Evolutionary conservation across 2,329 filamentous ascomycete species (phyloP).

Genomic region (Fusarium annulatum): DNA sequence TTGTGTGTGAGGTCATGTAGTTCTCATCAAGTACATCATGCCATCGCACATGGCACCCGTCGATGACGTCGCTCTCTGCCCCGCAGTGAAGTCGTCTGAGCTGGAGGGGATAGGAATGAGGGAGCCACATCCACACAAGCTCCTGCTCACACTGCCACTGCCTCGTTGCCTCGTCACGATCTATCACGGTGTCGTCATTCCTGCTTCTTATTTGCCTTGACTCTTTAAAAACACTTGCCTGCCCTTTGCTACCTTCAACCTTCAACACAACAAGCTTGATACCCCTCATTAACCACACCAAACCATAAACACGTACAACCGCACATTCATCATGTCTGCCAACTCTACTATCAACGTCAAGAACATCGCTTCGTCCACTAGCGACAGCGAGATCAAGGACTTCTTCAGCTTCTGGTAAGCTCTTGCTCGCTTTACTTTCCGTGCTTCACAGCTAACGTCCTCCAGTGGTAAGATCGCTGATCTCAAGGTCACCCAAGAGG

Average conservation of each 20-base stretch:
- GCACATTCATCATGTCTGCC: conserved; percentile 61
- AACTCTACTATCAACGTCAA: conserved; percentile 82
- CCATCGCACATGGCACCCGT: conserved; percentile 21
- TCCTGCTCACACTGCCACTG: conserved; percentile 18
- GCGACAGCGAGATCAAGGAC: conserved; percentile 90
- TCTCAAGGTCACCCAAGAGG: conserved; percentile 77
- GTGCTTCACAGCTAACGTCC: conserved; percentile 30
- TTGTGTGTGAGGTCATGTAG: neutral
- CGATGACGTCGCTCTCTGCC: conserved; percentile 48
- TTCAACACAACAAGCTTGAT: conserved; percentile 27
- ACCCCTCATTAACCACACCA: conserved; percentile 13
- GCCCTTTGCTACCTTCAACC: neutral
- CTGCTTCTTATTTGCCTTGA: conserved; percentile 5
- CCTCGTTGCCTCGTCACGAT: conserved; percentile 38
- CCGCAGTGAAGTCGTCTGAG: conserved; percentile 32
- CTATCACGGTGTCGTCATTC: conserved; percentile 37
- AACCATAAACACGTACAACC: conserved; percentile 17
- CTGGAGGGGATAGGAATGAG: neutral
- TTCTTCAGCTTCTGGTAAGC: conserved; percentile 96
- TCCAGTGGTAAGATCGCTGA: conserved; percentile 88
- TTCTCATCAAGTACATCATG: conserved; percentile 32
- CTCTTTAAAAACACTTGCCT: conserved; percentile 29
- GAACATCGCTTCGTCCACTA: conserved; percentile 85
- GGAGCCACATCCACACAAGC: conserved; percentile 14
- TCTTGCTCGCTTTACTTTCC: neutral